Conservation (phyloP, 345 rosid species). For the Populus deltoides region DNA sequence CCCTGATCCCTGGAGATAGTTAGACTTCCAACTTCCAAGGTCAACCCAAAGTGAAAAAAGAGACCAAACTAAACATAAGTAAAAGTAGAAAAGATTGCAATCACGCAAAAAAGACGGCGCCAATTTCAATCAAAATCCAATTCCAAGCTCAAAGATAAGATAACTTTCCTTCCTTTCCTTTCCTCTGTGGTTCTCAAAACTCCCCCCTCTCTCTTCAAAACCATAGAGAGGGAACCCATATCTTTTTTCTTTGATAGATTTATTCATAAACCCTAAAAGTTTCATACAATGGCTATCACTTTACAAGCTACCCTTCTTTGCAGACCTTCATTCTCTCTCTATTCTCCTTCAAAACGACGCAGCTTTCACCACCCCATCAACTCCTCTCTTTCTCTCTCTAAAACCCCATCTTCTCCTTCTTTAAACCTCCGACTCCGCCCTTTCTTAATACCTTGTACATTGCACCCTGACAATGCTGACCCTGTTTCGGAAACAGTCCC, state of each 20-base stretch:
- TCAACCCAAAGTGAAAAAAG: neutral
- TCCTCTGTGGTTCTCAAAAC: conserved; percentile 17
- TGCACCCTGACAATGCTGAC: conserved; percentile 48
- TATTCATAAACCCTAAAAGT: conserved; percentile 42
- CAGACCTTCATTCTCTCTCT: conserved; percentile 36
- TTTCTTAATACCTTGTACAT: conserved; percentile 44
- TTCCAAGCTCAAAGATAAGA: conserved; percentile 23
- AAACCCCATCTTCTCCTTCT: conserved; percentile 18
- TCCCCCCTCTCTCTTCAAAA: neutral
- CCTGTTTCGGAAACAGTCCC: conserved; percentile 23
- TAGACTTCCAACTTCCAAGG: neutral
- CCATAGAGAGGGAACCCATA: neutral
- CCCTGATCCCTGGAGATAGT: neutral
- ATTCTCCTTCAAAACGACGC: conserved; percentile 9
- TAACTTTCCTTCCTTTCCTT: neutral
- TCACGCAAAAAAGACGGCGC: conserved; percentile 15
- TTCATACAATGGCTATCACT: conserved; percentile 44
- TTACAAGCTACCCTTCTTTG: conserved; percentile 72
- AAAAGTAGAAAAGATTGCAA: neutral
- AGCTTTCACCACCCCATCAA: neutral
- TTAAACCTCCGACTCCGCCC: neutral
- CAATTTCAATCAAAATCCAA: conserved; percentile 40
- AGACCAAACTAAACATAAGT: neutral
- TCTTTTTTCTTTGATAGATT: neutral
- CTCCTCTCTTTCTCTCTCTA: conserved; percentile 21